A percentile compares a stretch with the other conserved stretches of the same genome.
Evolutionary conservation across 805 yeast species (phyloP).

Genomic region (Pichia eremophila): DNA sequence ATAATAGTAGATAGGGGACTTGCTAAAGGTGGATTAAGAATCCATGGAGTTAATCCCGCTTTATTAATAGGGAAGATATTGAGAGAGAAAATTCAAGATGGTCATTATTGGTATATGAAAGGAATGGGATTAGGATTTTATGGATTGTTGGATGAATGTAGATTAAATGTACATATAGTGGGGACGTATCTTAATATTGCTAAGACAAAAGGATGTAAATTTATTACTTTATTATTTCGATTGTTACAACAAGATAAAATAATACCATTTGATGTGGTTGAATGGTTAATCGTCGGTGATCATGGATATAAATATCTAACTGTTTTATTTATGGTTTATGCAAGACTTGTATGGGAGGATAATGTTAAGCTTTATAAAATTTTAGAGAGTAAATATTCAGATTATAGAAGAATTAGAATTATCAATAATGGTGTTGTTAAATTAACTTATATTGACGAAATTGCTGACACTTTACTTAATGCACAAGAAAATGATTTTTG

Average conservation of each 20-base stretch:
- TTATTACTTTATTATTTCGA: conserved; percentile 68
- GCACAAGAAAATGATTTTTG: conserved; percentile 43
- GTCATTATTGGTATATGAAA: conserved; percentile 47
- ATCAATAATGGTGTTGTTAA: conserved; percentile 29
- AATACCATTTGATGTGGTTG: conserved; percentile 37
- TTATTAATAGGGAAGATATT: conserved; percentile 49
- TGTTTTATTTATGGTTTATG: conserved; percentile 59
- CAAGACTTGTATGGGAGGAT: conserved; percentile 34
- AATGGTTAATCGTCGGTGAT: conserved; percentile 44
- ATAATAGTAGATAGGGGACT: conserved; percentile 30
- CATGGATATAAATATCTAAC: conserved; percentile 69
- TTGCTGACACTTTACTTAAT: conserved; percentile 51
- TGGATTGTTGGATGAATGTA: conserved; percentile 38
- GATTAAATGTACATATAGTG: conserved; percentile 31
- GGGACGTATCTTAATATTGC: conserved; percentile 34
- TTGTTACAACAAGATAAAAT: conserved; percentile 67
- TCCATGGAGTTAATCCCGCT: conserved; percentile 40
- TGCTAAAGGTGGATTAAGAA: conserved; percentile 16
- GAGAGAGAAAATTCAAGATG: conserved; percentile 46
- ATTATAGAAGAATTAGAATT: conserved; percentile 61
- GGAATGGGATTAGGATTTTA: conserved; percentile 39
- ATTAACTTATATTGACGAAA: conserved; percentile 60
- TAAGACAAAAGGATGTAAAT: conserved; percentile 55
- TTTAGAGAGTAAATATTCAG: conserved; percentile 50
- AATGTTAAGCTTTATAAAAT: conserved; percentile 6